Conservation (phyloP, 805 yeast species). For the Kuraishia floccosa region DNA sequence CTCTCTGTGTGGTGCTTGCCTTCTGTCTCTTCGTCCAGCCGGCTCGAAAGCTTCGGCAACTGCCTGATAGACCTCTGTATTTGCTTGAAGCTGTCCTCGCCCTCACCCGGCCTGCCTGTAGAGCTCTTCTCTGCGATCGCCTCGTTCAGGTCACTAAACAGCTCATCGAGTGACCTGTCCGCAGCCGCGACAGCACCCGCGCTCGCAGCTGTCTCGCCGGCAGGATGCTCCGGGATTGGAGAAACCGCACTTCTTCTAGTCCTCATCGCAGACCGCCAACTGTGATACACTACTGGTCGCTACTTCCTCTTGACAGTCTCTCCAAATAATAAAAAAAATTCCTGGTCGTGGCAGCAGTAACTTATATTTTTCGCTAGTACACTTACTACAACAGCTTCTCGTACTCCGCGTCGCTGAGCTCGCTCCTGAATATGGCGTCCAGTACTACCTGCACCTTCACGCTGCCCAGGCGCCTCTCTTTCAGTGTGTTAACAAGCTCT, state of each 20-base stretch:
- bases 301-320: background rate
- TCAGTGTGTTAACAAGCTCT: slow-evolving; percentile 9
- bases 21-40: too few relatives aligned
- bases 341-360: background rate
- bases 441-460: slow-evolving; percentile 14
- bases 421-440: slow-evolving; percentile 7
- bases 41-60: too few relatives aligned
- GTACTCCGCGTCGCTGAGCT: slow-evolving; percentile 1
- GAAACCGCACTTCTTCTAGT: background rate
- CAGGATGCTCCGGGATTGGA: background rate
- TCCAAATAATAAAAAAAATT: background rate
- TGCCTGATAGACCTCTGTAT: background rate
- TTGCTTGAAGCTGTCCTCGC: background rate
- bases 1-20: too few relatives aligned
- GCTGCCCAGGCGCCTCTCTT: slow-evolving; percentile 12
- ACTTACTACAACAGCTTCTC: background rate
- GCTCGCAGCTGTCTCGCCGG: background rate
- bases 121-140: background rate
- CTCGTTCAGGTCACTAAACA: slow-evolving; percentile 2
- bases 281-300: too few relatives aligned
- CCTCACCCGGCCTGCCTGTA: background rate
- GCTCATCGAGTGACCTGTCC: slow-evolving; percentile 1
- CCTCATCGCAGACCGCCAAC: too few relatives aligned
- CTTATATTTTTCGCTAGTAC: background rate
- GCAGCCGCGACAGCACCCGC: background rate